phyloP scores from a whole-genome alignment of 1,284 basidiomycete species.

The Calocybe gambosa region DNA sequence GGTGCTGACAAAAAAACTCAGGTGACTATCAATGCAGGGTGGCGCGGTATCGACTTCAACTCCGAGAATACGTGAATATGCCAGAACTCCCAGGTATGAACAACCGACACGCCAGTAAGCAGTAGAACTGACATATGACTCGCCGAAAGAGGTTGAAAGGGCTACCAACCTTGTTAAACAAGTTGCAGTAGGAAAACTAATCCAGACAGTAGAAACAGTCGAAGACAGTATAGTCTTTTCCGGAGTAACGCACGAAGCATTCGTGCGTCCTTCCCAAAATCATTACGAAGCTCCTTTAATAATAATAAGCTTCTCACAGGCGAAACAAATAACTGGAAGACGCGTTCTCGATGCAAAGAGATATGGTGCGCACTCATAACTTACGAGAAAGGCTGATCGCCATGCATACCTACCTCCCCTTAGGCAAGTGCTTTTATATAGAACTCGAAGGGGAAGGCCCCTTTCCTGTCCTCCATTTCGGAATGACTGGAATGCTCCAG shows the following conservation, averaged over 20 bases:
- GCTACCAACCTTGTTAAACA: slow-evolving; percentile 55
- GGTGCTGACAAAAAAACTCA: too few relatives aligned
- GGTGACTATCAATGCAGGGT: too few relatives aligned
- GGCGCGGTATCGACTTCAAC: too few relatives aligned
- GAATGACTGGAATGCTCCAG: slow-evolving; percentile 81
- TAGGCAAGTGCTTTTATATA: slow-evolving; percentile 79
- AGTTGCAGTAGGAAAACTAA: slow-evolving; percentile 51
- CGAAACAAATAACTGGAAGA: slow-evolving; percentile 51
- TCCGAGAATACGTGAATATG: slow-evolving; percentile 35
- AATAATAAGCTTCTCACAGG: slow-evolving; percentile 31
- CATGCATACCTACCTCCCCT: slow-evolving; percentile 2
- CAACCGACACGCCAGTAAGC: slow-evolving; percentile 8
- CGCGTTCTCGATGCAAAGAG: slow-evolving; percentile 55
- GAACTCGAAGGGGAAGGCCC: slow-evolving; percentile 57
- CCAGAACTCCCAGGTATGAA: slow-evolving; percentile 58
- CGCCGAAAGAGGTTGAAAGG: slow-evolving; percentile 60
- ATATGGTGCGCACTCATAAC: slow-evolving; percentile 40
- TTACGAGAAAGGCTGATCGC: neutral
- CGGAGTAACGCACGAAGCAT: slow-evolving; percentile 52
- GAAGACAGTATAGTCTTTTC: slow-evolving; percentile 72
- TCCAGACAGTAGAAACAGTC: slow-evolving; percentile 51
- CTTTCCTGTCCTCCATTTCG: slow-evolving; percentile 73
- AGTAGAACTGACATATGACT: neutral
- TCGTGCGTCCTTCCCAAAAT: slow-evolving; percentile 42
- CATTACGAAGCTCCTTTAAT: neutral